Evolutionary conservation across 75 land plant genomes (phyloP), one percentile per base, ranked within the genome.

Genomic region (Pseudotsuga menziesii): DNA sequence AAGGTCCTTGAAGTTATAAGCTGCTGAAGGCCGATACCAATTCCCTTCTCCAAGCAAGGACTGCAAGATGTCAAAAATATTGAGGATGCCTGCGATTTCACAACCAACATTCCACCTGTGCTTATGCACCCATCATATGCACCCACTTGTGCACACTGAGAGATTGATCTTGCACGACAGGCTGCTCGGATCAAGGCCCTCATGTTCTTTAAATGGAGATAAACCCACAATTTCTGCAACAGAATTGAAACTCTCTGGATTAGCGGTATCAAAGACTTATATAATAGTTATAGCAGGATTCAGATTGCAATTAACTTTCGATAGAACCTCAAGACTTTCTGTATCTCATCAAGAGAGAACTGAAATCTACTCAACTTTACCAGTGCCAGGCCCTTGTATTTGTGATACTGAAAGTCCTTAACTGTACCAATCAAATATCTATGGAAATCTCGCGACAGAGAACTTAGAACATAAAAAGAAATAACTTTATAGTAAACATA

Each of bases 81-180:
- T 3, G n/a, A 39, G 9, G 72, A 22, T 39, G 32, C 22, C 44
- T 69, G 72, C 25, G 41, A 44, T 19, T 69, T 36, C 48, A 39
- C 52, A 36, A n/a, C 39, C 39, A 23, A 69, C 19, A 22, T 69
- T 4, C 48, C 25, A n/a, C 25, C 25, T 11, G 8, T 69, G 44
- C 52, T 69, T 69, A 69, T 69, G 54, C 72, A 69, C 72, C 72
- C 54, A 41, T 69, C 54, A 69, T n/a, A 69, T 69, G 12, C 72
- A 64, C 70, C 70, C 36, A 27, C 64, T 1, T 61, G 64, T 41
- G 54, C 11, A 69, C 39, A 36, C 52, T 54, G 19, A 20, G 48
- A 69, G 5, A 69, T 69, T 39, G 72, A 41, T 36, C 72, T 69
- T 23, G n/a, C 52, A 41, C 22, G 13, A 1, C 11, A 20, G 7